Evolutionary conservation across 306 rosid genomes (phyloP).

Genomic region (Cicer arietinum): DNA sequence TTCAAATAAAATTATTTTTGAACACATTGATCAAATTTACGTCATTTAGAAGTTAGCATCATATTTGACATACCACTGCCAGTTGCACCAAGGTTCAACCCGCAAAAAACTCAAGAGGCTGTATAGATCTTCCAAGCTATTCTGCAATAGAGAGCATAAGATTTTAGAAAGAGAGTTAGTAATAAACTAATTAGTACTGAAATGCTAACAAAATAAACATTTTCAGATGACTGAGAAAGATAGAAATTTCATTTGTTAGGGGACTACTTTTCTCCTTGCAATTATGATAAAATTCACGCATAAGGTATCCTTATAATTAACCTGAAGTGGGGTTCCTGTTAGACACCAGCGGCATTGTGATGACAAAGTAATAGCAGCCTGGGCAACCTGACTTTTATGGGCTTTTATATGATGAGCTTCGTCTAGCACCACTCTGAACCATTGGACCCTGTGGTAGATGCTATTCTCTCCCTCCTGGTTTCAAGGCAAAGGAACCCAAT

Average conservation of each 20-base stretch:
- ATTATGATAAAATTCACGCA: not conserved
- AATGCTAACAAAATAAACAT: not conserved
- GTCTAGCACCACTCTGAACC: slow-evolving; percentile 91
- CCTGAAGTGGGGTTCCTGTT: slow-evolving; percentile 96
- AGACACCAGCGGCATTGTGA: slow-evolving; percentile 93
- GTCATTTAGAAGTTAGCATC: not conserved
- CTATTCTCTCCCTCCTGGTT: slow-evolving; percentile 69
- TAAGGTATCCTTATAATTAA: slow-evolving; percentile 24
- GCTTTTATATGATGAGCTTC: slow-evolving; percentile 91
- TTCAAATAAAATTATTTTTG: not conserved
- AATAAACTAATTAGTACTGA: slow-evolving; percentile 10
- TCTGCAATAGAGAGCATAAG: slow-evolving; percentile 59
- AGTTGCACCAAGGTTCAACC: slow-evolving; percentile 93
- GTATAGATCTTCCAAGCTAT: slow-evolving; percentile 83
- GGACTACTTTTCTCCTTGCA: not conserved
- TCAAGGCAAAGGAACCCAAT: slow-evolving; percentile 7
- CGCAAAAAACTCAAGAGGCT: slow-evolving; percentile 83
- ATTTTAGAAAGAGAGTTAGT: slow-evolving; percentile 21
- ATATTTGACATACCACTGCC: slow-evolving; percentile 66
- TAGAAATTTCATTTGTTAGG: not conserved
- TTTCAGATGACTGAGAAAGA: not conserved
- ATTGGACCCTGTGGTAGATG: slow-evolving; percentile 72
- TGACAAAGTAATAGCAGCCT: slow-evolving; percentile 68
- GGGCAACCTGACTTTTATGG: slow-evolving; percentile 63
- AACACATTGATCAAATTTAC: not conserved